A percentile compares a stretch with the other conserved stretches of the same genome.
phyloP scores from a whole-genome alignment of 176 grass and related monocot genomes.

The Aegilops tauschii region DNA sequence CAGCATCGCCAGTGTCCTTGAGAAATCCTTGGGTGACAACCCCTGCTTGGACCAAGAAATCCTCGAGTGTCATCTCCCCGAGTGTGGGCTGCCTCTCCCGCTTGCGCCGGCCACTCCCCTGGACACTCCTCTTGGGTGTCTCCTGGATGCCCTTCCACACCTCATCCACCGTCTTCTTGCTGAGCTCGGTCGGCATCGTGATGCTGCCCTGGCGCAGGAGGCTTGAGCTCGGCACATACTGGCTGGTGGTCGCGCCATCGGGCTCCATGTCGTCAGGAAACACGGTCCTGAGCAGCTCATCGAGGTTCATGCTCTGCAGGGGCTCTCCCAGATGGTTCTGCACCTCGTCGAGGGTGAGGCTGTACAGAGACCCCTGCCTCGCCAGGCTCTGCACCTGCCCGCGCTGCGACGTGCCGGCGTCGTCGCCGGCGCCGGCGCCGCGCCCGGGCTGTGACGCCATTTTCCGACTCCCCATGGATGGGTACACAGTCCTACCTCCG shows the following conservation, averaged over 20 bases:
- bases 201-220: conserved; percentile 74
- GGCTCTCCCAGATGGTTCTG: conserved; percentile 80
- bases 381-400: conserved; percentile 55
- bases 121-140: conserved; percentile 17
- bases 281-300: conserved; percentile 79
- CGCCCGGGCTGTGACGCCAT: conserved; percentile 49
- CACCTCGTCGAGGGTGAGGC: conserved; percentile 84
- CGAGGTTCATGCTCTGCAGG: conserved; percentile 91
- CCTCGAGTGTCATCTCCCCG: conserved; percentile 95
- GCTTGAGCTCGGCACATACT: conserved; percentile 26
- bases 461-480: conserved; percentile 76
- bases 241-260: conserved; percentile 19
- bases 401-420: neutral
- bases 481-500: neutral
- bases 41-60: conserved; percentile 89
- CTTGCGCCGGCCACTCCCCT: neutral
- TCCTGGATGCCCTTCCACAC: conserved; percentile 86
- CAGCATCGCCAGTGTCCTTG: conserved; percentile 35
- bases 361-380: conserved; percentile 83
- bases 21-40: conserved; percentile 52
- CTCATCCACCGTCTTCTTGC: conserved; percentile 94
- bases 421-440: neutral
- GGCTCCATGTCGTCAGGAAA: conserved; percentile 50
- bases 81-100: conserved; percentile 56
- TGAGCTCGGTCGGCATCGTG: conserved; percentile 68